Conservation (phyloP, 352 stramenopile species). For the Phytophthora pinifolia region DNA sequence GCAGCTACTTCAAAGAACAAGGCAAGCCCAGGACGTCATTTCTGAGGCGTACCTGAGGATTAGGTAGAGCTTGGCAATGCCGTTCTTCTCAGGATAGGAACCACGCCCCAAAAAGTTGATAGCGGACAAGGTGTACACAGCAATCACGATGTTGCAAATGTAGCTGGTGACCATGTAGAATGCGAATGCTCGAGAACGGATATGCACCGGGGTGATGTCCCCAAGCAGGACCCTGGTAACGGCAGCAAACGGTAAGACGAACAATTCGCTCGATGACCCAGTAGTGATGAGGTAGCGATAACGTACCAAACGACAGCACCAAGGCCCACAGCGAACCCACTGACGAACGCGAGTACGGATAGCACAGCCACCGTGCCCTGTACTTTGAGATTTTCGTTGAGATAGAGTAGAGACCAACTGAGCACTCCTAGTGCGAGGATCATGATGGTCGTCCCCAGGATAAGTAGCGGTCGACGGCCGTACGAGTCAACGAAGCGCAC, state of each 20-base stretch:
- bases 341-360: constrained; percentile 81
- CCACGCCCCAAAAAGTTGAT: constrained; percentile 74
- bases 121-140: constrained; percentile 72
- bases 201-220: constrained; percentile 88
- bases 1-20: background rate
- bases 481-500: constrained; percentile 75
- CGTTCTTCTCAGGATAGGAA: constrained; percentile 70
- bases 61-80: constrained; percentile 85
- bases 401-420: constrained; percentile 65
- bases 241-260: constrained; percentile 4
- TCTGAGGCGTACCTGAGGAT: constrained; percentile 50
- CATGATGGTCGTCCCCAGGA: constrained; percentile 76
- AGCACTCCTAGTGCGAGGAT: constrained; percentile 62
- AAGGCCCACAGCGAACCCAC: constrained; percentile 82
- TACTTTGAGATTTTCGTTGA: constrained; percentile 45
- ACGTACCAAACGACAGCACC: constrained; percentile 78
- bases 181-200: constrained; percentile 79
- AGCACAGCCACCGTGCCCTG: constrained; percentile 72
- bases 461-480: constrained; percentile 70
- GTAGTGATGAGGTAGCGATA: constrained; percentile 21
- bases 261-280: background rate
- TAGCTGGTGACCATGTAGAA: constrained; percentile 89
- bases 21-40: background rate
- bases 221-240: constrained; percentile 73
- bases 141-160: constrained; percentile 83